Conservation (phyloP, 192 early-diverging fungal species). For the Allomyces macrogynus region DNA sequence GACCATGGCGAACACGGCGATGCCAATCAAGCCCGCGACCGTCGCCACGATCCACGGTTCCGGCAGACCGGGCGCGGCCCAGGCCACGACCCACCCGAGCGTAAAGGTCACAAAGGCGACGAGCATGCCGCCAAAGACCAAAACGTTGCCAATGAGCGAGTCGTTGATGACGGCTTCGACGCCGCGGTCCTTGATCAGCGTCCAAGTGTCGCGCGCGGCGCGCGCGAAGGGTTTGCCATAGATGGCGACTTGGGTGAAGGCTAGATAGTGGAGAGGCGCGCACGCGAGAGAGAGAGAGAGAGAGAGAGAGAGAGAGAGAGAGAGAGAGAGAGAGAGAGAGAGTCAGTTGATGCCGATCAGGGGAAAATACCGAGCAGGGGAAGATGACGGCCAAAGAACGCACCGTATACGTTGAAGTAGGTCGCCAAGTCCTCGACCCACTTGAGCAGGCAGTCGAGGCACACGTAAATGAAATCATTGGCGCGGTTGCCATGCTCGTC, state of each 20-base stretch:
- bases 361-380: too few species aligned
- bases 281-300: too few species aligned
- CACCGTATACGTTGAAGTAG: conserved; percentile 14
- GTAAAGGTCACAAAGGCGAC: conserved; percentile 14
- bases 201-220: conserved; percentile 66
- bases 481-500: conserved; percentile 25
- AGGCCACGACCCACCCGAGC: too few species aligned
- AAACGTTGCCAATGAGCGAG: conserved; percentile 65
- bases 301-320: too few species aligned
- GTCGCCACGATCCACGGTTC: neutral
- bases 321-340: too few species aligned
- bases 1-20: conserved; percentile 61
- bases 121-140: conserved; percentile 53
- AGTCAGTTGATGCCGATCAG: neutral
- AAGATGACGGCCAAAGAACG: neutral
- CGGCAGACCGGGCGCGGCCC: too few species aligned
- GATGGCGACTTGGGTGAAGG: conserved; percentile 79
- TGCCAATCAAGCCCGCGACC: conserved; percentile 25
- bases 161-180: conserved; percentile 70
- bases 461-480: conserved; percentile 38
- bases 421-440: conserved; percentile 59
- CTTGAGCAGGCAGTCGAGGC: conserved; percentile 51
- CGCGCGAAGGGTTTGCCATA: conserved; percentile 52
- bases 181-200: conserved; percentile 53
- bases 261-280: conserved; percentile 55